Evolutionary conservation across 306 rosid species (phyloP).

Genomic region (Purshia tridentata): DNA sequence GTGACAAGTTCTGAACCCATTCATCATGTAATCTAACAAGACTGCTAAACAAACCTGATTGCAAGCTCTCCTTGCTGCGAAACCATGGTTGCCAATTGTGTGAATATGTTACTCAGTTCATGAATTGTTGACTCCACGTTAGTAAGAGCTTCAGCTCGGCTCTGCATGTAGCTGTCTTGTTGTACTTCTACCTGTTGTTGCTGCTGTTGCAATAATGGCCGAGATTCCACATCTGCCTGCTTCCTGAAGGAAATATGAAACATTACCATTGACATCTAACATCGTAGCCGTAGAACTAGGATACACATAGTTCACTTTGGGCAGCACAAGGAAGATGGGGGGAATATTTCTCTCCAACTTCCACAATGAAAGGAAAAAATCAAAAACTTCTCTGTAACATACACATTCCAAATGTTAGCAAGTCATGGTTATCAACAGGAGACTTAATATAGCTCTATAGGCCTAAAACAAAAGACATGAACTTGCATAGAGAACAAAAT

Average conservation of each 20-base stretch:
- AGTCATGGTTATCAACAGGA: background rate
- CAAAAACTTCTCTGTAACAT: background rate
- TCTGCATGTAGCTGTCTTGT: slow-evolving; percentile 93
- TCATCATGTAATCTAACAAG: background rate
- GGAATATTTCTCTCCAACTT: background rate
- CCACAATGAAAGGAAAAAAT: background rate
- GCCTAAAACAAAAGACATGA: background rate
- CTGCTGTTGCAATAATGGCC: slow-evolving; percentile 66
- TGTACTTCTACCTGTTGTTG: slow-evolving; percentile 60
- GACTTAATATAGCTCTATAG: background rate
- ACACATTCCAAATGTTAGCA: background rate
- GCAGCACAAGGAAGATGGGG: background rate
- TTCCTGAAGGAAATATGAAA: slow-evolving; percentile 42
- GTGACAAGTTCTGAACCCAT: background rate
- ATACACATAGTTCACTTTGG: background rate
- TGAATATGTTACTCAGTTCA: slow-evolving; percentile 83
- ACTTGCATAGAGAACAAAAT: too few species aligned
- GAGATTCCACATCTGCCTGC: slow-evolving; percentile 80
- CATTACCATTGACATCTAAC: background rate
- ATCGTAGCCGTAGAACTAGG: slow-evolving; percentile 19
- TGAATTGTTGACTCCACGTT: slow-evolving; percentile 96
- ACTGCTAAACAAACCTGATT: slow-evolving; percentile 56
- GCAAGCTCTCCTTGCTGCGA: slow-evolving; percentile 97
- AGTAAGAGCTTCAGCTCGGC: slow-evolving; percentile 95
- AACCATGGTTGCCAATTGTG: slow-evolving; percentile 90